Percentiles rank a stretch among this genome's conserved stretches.
These are phyloP conservation scores for Rhipidocladum racemiflorum DNA, from an alignment of 176 grass and related monocot species.

Conservation along the genomic window DNA sequence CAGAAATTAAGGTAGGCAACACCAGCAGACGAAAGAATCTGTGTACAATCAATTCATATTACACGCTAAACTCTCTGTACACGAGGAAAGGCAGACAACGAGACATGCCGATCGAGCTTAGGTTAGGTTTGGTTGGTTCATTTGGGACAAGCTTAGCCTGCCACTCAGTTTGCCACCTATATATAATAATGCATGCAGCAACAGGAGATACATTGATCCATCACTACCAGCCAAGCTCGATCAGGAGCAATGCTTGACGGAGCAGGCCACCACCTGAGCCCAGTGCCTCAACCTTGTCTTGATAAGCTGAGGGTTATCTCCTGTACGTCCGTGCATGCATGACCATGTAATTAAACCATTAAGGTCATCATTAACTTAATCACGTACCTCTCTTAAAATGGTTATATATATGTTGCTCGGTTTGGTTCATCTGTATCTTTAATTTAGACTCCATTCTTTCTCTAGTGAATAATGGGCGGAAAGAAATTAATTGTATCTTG, in stretches of 20 bases:
- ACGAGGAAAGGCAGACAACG: conserved; percentile 4
- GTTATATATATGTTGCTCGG: too few relatives aligned
- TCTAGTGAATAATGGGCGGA: too few relatives aligned
- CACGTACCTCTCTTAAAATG: too few relatives aligned
- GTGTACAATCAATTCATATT: conserved; percentile 2
- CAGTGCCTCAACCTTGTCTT: conserved; percentile 44
- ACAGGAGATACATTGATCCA: background rate
- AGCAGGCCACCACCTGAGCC: conserved; percentile 46
- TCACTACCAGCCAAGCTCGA: background rate
- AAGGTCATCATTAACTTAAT: background rate
- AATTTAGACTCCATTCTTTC: too few relatives aligned
- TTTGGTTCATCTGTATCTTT: too few relatives aligned
- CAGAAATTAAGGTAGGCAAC: background rate
- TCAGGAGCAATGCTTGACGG: conserved; percentile 27
- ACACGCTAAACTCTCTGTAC: background rate
- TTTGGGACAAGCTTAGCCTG: background rate
- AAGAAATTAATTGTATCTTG: too few relatives aligned
- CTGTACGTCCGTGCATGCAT: conserved; percentile 11
- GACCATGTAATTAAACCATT: background rate
- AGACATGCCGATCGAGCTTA: background rate
- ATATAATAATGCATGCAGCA: background rate
- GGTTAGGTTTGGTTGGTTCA: background rate
- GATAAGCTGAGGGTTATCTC: conserved; percentile 39
- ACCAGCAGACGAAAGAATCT: background rate
- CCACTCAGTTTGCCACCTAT: background rate